Base-by-base conservation (phyloP, 202 grass and related monocot genomes). In the Musa balbisiana region DNA sequence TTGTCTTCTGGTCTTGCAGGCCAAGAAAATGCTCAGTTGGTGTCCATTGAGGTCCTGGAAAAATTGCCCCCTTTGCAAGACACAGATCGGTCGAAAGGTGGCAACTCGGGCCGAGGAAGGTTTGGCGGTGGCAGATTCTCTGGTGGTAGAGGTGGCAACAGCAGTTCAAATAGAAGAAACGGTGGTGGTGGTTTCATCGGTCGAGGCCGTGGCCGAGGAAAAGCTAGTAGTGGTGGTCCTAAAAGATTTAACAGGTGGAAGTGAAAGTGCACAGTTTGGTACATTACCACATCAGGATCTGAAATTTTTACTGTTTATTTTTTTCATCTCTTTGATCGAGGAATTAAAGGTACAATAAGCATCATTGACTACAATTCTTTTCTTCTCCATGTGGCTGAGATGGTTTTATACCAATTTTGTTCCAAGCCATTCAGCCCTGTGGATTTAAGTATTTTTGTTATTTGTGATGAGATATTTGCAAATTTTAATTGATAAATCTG, bases 61-160 rank as follows among this genome's bases (percentile, higher is more conserved):
- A 78, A 78, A 16, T 20, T 99, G 83, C 91, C 95, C 73, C 80
- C 89, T 10, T 82, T 99, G 85, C 95, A 99, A 84, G 91, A 92
- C 33, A 92, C 62, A 62, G 89, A 99, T 0, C 80, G 90, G 71
- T 74, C 79, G 25, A 91, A 79, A 73, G 91, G 90, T 19, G 80
- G 80, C 51, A 67, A 56, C 51, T 54, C 53, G 12, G 83, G 89
- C 0, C 78, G 92, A 12, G 83, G 87, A 73, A 89, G 89, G 55
- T 96, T 86, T 74, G 83, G 85, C n/a, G 87, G 89, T 1, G 85
- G 85, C 5, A 65, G 75, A 10, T 87, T 78, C 79, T 86, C 80
- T 27, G 84, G 83, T 1, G 92, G 74, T 23, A 63, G 80, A 78
- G 62, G 89, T n/a, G 87, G 92, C 33, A 73, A 82, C 55, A 62